phyloP scores from a whole-genome alignment of 164 flowering plant genomes.

The Berberis thunbergii region DNA sequence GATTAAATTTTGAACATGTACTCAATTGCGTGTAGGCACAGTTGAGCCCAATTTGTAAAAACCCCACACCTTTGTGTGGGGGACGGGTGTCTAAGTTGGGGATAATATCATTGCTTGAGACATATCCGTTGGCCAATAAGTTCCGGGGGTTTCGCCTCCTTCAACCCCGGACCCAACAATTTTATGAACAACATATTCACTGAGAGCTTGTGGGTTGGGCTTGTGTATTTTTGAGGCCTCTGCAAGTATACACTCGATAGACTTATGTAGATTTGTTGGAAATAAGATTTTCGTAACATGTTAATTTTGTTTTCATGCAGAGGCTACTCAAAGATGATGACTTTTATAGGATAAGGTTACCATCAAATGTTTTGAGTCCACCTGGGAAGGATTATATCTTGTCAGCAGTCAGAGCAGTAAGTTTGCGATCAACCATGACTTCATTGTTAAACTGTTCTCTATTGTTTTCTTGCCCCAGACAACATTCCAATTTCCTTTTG shows the following conservation, averaged over 20 bases:
- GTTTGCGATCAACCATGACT: conserved; percentile 1
- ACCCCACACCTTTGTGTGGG: too few species aligned
- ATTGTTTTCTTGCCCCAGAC: not conserved
- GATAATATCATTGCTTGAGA: too few species aligned
- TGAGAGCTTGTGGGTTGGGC: not conserved
- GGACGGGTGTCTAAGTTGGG: too few species aligned
- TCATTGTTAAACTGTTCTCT: not conserved
- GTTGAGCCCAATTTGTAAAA: too few species aligned
- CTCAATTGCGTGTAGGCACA: too few species aligned
- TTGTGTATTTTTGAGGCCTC: not conserved
- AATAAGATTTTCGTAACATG: not conserved
- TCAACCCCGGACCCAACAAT: too few species aligned
- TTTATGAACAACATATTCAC: not conserved
- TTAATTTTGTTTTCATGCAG: conserved; percentile 29
- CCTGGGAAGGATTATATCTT: conserved; percentile 66
- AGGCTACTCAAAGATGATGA: conserved; percentile 65
- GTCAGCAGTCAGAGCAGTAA: conserved; percentile 88
- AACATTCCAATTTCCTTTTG: too few species aligned
- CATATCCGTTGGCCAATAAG: too few species aligned
- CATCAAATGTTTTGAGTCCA: conserved; percentile 73
- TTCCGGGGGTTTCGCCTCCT: too few species aligned
- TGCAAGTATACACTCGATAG: not conserved
- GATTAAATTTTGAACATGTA: too few species aligned
- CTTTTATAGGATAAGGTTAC: conserved; percentile 75
- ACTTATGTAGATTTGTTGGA: not conserved